Conservation (phyloP, 169 alveolate genomes). For the Besnoitia besnoiti region DNA sequence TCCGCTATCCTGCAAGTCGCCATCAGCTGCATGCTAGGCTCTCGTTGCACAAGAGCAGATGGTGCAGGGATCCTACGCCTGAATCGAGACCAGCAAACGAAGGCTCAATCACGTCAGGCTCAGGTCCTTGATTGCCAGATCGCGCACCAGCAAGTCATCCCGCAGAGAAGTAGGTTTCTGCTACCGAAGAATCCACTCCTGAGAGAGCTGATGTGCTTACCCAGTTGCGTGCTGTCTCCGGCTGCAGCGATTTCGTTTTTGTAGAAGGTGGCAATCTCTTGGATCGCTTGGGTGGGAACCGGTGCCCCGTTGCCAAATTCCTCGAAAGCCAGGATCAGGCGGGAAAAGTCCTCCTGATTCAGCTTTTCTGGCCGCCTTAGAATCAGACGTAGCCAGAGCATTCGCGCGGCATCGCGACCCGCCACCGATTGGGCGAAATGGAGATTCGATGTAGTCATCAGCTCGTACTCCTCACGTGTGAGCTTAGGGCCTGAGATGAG, state of each 20-base stretch:
- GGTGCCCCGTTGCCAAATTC: conserved; percentile 7
- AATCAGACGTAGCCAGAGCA: conserved; percentile 7
- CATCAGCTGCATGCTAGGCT: no score
- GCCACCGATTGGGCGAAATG: not conserved
- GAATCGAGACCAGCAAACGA: no score
- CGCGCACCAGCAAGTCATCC: no score
- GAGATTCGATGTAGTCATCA: not conserved
- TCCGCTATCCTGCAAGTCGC: no score
- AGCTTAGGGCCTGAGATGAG: not conserved
- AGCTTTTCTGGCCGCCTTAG: not conserved
- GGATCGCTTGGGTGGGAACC: not conserved
- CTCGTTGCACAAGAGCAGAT: no score
- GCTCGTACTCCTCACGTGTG: not conserved
- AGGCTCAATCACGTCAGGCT: no score
- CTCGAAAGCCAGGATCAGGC: not conserved
- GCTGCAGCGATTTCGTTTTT: not conserved
- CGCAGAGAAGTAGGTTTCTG: no score
- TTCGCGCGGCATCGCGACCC: not conserved
- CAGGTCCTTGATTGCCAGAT: no score
- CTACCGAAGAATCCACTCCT: not conserved
- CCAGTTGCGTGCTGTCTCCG: not conserved
- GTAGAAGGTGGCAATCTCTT: not conserved
- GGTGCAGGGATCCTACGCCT: no score
- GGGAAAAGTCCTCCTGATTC: not conserved
- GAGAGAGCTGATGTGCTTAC: not conserved